Percentiles rank a stretch among this genome's conserved stretches.
phyloP scores from a whole-genome alignment of 768 basidiomycete genomes.

The Termitomyces sp. region DNA sequence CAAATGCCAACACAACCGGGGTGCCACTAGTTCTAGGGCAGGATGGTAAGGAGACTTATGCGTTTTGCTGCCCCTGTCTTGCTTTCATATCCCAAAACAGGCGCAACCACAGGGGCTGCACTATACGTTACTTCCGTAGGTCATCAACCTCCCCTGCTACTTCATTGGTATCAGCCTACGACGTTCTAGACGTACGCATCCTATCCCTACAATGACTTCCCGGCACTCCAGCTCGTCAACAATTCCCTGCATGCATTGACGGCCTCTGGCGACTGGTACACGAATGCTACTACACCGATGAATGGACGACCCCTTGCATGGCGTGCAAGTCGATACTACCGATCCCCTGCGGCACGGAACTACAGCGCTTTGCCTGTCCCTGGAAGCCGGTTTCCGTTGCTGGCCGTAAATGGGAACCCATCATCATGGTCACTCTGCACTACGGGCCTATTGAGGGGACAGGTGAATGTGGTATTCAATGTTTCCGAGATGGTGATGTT shows the following conservation, averaged over 20 bases:
- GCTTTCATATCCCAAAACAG: slow-evolving; percentile 14
- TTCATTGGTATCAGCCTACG: not conserved
- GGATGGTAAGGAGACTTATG: slow-evolving; percentile 20
- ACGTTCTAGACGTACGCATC: slow-evolving; percentile 38
- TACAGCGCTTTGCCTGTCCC: slow-evolving; percentile 26
- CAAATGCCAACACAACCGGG: slow-evolving; percentile 40
- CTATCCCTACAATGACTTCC: slow-evolving; percentile 46
- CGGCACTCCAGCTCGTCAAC: slow-evolving; percentile 30
- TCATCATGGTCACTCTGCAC: slow-evolving; percentile 37
- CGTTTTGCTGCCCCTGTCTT: not conserved
- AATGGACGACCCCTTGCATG: slow-evolving; percentile 30
- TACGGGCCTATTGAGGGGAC: slow-evolving; percentile 18
- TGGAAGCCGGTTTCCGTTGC: slow-evolving; percentile 17
- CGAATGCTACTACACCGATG: slow-evolving; percentile 31
- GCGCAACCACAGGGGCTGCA: slow-evolving; percentile 29
- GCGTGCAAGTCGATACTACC: slow-evolving; percentile 28
- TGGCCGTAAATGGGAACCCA: slow-evolving; percentile 26
- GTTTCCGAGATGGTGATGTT: slow-evolving; percentile 13
- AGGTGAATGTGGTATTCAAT: slow-evolving; percentile 33
- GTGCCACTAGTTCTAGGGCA: slow-evolving; percentile 40
- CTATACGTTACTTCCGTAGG: slow-evolving; percentile 41
- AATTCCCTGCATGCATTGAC: slow-evolving; percentile 33
- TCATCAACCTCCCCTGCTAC: not conserved
- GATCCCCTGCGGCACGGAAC: slow-evolving; percentile 25
- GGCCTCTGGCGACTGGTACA: slow-evolving; percentile 27